These are phyloP conservation scores for Mycena sp. DNA, from an alignment of 1,284 basidiomycete genomes.

Conservation along the genomic window DNA sequence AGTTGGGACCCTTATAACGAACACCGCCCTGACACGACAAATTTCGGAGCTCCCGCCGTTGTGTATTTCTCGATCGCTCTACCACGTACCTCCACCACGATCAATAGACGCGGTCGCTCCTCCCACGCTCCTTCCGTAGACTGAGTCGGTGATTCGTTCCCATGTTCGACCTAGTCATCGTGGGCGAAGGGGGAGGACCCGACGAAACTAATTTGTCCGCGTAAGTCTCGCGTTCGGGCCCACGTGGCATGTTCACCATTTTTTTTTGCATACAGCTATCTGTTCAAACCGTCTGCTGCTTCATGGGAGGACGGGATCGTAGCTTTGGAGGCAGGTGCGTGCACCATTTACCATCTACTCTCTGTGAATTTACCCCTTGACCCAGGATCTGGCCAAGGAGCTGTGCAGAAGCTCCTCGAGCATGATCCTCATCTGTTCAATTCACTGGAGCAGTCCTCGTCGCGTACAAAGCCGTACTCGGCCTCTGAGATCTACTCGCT, in stretches of 20 bases:
- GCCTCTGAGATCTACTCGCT: conserved; percentile 68
- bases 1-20: conserved; percentile 1
- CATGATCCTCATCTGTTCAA: conserved; percentile 63
- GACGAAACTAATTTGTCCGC: conserved; percentile 80
- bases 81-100: neutral
- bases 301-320: conserved; percentile 76
- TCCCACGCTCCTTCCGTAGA: neutral
- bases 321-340: conserved; percentile 77
- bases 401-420: conserved; percentile 63
- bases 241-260: conserved; percentile 20
- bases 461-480: conserved; percentile 41
- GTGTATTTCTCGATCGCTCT: conserved; percentile 1
- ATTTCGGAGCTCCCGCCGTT: neutral
- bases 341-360: neutral
- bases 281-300: conserved; percentile 67
- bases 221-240: conserved; percentile 51
- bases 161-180: conserved; percentile 75
- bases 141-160: no score
- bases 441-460: conserved; percentile 27
- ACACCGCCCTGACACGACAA: neutral
- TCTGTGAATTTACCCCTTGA: neutral
- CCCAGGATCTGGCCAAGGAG: conserved; percentile 76
- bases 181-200: conserved; percentile 81
- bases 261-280: conserved; percentile 59
- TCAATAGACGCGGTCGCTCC: neutral